Evolutionary conservation across 169 alveolate genomes (phyloP).

Genomic region (Plasmodium relictum): DNA sequence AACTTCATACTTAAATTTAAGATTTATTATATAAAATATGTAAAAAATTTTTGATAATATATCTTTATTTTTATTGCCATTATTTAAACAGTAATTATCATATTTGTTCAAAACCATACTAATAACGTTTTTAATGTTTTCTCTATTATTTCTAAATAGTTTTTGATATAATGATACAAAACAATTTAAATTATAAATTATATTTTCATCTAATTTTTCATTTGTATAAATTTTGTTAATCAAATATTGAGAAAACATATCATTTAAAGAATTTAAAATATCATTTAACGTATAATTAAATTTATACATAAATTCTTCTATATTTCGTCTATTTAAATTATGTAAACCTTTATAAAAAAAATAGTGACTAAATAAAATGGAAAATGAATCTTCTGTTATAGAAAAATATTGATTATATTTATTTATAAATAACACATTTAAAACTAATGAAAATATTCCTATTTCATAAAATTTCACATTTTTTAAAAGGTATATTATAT

Average conservation of each 20-base stretch:
- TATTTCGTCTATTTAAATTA: conserved; percentile 25
- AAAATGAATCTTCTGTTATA: conserved; percentile 39
- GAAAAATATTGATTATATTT: conserved; percentile 69
- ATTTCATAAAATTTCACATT: conserved; percentile 32
- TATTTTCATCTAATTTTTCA: conserved; percentile 33
- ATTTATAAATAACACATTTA: conserved; percentile 36
- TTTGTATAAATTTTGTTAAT: conserved; percentile 29
- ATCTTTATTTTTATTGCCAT: conserved; percentile 17
- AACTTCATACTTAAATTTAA: conserved; percentile 29
- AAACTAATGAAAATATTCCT: conserved; percentile 26
- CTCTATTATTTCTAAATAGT: conserved; percentile 55
- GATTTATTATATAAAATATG: conserved; percentile 37
- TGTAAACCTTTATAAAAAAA: conserved; percentile 44
- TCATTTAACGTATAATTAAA: conserved; percentile 56
- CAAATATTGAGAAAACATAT: conserved; percentile 29
- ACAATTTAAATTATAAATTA: neutral
- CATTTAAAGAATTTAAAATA: conserved; percentile 42
- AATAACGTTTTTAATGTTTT: conserved; percentile 39
- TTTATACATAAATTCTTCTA: conserved; percentile 56
- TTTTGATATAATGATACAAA: conserved; percentile 48
- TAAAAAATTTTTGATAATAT: conserved; percentile 29
- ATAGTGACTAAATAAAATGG: conserved; percentile 28
- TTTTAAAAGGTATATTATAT: conserved; percentile 26
- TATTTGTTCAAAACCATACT: conserved; percentile 37
- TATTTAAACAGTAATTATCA: conserved; percentile 11